Evolutionary conservation across 768 basidiomycete genomes (phyloP).

Genomic region (Guyanaporus albipodus): DNA sequence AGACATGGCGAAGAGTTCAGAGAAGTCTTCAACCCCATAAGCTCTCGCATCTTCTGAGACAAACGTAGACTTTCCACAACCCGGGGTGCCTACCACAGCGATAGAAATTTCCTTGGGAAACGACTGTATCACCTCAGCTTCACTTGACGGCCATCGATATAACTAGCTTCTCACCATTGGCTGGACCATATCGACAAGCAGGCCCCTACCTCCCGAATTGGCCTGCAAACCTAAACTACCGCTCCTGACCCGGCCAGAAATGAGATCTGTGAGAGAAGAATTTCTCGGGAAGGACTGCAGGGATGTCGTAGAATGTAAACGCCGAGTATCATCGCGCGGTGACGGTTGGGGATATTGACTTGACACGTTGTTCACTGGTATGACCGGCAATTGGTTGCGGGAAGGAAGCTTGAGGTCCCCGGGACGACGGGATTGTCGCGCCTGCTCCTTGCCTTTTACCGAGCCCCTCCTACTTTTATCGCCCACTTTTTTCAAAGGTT

Average conservation of each 20-base stretch:
- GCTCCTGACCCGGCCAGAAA: constrained; percentile 51
- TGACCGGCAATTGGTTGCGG: constrained; percentile 42
- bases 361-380: constrained; percentile 26
- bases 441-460: constrained; percentile 43
- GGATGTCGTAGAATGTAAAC: constrained; percentile 37
- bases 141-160: background rate
- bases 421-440: constrained; percentile 43
- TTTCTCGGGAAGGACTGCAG: constrained; percentile 36
- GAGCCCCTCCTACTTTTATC: constrained; percentile 48
- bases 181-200: constrained; percentile 17
- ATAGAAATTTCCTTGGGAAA: constrained; percentile 48
- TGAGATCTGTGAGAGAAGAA: constrained; percentile 28
- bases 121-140: constrained; percentile 18
- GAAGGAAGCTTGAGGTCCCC: constrained; percentile 64
- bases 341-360: constrained; percentile 36
- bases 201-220: constrained; percentile 14
- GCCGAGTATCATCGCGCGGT: constrained; percentile 37
- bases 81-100: constrained; percentile 71
- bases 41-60: constrained; percentile 72
- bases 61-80: constrained; percentile 83
- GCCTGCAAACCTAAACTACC: constrained; percentile 55
- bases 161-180: constrained; percentile 22
- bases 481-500: constrained; percentile 36
- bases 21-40: constrained; percentile 48
- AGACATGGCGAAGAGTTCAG: constrained; percentile 28